Evolutionary conservation across 345 rosid genomes (phyloP), one percentile per base, ranked within the genome.

Genomic region (Rhizophora apiculata): DNA sequence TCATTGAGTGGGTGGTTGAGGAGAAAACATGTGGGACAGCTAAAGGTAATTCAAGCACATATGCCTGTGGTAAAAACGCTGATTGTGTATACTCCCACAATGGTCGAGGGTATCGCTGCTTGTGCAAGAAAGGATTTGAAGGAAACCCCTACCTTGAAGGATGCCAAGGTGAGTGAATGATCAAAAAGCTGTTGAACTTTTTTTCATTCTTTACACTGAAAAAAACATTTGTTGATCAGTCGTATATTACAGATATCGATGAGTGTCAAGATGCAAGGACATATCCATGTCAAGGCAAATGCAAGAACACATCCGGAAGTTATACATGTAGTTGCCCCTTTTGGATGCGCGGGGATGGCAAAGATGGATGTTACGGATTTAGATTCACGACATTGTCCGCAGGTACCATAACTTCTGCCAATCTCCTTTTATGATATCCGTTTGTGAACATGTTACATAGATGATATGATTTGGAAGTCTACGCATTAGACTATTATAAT

Each of bases 91-190:
- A 67, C 46, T 61, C 71, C 9, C 2, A 61, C 1, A 67, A 61
- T 54, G 67, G 20, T 8, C 6, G 1, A 24, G 72, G 72, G 8
- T 67, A 67, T 30, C 62, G 74, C n/a, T 65, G 78, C 51, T 4
- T 6, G 8, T 69, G 74, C 70, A 34, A 34, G 0, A 4, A 8
- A 3, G 78, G 78, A 20, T 75, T 75, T 48, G 2, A 6, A 36
- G 78, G 78, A 59, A 69, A 75, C 53, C 78, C 63, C 9, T 69
- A 75, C 29, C 74, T 64, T 3, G 4, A 26, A 19, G 67, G 70
- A 7, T 69, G 74, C 62, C 74, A 75, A 59, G 73, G 73, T 74
- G 64, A 8, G 6, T 19, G 30, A 36, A 13, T 8, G 26, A 54
- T 21, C 13, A 10, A 8, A 18, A 54, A 21, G 11, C 8, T 0